phyloP scores from a whole-genome alignment of 2,329 filamentous ascomycete genomes.

The Pezizomycotina sp. region DNA sequence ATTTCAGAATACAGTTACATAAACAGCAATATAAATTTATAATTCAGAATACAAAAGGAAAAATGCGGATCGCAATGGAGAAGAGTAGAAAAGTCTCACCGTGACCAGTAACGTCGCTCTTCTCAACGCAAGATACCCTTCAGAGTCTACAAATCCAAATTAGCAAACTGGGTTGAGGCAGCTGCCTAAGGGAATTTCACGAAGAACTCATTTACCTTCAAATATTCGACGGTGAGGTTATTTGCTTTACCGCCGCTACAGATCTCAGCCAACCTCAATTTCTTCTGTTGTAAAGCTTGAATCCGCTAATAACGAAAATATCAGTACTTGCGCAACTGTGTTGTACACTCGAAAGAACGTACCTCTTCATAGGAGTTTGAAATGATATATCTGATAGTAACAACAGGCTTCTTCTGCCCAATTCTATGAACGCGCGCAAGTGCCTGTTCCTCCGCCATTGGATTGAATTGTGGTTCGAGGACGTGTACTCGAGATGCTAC shows the following conservation, averaged over 20 bases:
- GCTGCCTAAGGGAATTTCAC: background rate
- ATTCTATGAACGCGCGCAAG: slow-evolving; percentile 25
- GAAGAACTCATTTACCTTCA: slow-evolving; percentile 2
- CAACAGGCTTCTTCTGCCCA: slow-evolving; percentile 24
- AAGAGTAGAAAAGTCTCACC: no score
- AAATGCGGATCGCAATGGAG: no score
- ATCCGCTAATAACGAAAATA: slow-evolving; percentile 5
- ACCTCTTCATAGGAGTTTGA: slow-evolving; percentile 26
- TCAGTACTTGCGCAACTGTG: slow-evolving; percentile 1
- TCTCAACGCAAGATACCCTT: no score
- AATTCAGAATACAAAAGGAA: no score
- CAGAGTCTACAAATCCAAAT: no score
- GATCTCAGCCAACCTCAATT: slow-evolving; percentile 6
- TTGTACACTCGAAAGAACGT: background rate
- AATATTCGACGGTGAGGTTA: background rate
- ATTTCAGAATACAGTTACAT: no score
- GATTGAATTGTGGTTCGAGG: slow-evolving; percentile 28
- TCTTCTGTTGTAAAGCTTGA: slow-evolving; percentile 2
- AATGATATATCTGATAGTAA: slow-evolving; percentile 25
- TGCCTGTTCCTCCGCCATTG: slow-evolving; percentile 26
- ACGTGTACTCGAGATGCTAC: slow-evolving; percentile 26
- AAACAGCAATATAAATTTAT: no score
- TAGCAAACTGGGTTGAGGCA: no score
- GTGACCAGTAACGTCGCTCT: no score
- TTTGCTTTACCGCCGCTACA: slow-evolving; percentile 5